These are phyloP conservation scores for Penicillium coffeae DNA, from an alignment of 495 filamentous ascomycete species.

Conservation along the genomic window DNA sequence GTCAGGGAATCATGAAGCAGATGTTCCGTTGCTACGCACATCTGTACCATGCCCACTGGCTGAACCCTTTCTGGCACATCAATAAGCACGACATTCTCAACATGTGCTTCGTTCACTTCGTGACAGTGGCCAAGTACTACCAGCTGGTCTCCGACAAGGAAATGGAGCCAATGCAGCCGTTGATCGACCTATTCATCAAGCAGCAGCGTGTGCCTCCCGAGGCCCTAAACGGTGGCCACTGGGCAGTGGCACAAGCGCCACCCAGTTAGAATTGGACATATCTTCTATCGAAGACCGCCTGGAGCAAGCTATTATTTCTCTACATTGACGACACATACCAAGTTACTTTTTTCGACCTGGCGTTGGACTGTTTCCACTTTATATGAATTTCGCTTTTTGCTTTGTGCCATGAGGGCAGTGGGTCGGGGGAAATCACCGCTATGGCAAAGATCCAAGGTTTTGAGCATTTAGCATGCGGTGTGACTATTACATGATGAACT, in stretches of 20 bases:
- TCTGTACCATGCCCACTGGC: slow-evolving; percentile 79
- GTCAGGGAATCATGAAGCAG: slow-evolving; percentile 88
- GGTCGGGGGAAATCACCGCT: slow-evolving; percentile 19
- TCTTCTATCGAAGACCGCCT: slow-evolving; percentile 19
- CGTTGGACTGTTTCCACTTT: slow-evolving; percentile 33
- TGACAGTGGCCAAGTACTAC: slow-evolving; percentile 81
- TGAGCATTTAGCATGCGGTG: slow-evolving; percentile 45
- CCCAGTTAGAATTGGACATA: slow-evolving; percentile 29
- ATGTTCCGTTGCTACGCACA: slow-evolving; percentile 97
- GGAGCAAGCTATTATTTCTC: slow-evolving; percentile 5
- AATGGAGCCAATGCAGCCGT: slow-evolving; percentile 87
- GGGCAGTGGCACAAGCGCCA: slow-evolving; percentile 18
- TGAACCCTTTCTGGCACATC: slow-evolving; percentile 79
- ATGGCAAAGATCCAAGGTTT: slow-evolving; percentile 24
- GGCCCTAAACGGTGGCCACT: slow-evolving; percentile 47
- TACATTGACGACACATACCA: slow-evolving; percentile 16
- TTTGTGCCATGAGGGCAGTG: slow-evolving; percentile 17
- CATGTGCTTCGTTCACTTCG: slow-evolving; percentile 92
- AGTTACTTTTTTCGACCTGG: slow-evolving; percentile 38
- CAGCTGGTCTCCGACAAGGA: slow-evolving; percentile 78
- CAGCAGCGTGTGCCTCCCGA: slow-evolving; percentile 78
- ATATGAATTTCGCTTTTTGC: slow-evolving; percentile 17
- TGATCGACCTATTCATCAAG: slow-evolving; percentile 84
- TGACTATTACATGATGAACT: slow-evolving; percentile 32
- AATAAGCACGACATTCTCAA: slow-evolving; percentile 83